phyloP scores from a whole-genome alignment of 805 yeast genomes.

The Trichomonascus vanleenenianus region DNA sequence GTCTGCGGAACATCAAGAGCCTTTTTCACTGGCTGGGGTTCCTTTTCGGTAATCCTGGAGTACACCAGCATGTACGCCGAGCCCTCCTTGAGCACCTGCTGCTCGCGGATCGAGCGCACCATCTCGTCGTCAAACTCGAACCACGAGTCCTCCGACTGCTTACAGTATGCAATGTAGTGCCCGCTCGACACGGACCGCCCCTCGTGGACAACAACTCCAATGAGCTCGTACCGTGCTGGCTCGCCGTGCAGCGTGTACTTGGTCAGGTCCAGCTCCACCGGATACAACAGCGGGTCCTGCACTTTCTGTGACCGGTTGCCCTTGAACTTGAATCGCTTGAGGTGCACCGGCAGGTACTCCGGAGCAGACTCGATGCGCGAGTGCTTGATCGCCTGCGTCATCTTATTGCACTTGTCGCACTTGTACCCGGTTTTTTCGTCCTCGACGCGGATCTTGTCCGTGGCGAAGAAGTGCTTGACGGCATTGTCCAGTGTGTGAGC shows the following conservation, averaged over 20 bases:
- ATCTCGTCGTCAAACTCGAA: constrained; percentile 91
- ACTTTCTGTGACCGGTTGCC: constrained; percentile 60
- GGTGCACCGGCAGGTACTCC: constrained; percentile 77
- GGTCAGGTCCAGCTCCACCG: constrained; percentile 65
- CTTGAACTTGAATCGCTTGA: constrained; percentile 80
- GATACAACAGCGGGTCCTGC: constrained; percentile 78
- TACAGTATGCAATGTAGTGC: constrained; percentile 84
- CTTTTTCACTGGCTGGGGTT: constrained; percentile 2
- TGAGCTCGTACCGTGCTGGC: constrained; percentile 59
- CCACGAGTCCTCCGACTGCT: constrained; percentile 91
- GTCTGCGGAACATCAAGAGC: not conserved
- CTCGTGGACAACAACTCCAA: constrained; percentile 85
- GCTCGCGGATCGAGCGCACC: constrained; percentile 63
- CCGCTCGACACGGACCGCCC: constrained; percentile 91
- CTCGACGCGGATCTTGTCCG: constrained; percentile 68
- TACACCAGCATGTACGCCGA: constrained; percentile 87
- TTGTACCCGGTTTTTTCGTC: constrained; percentile 48
- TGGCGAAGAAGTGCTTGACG: constrained; percentile 71
- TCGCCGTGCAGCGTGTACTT: constrained; percentile 35
- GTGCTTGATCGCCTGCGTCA: constrained; percentile 70
- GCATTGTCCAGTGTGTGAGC: constrained; percentile 67
- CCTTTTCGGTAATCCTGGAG: constrained; percentile 39
- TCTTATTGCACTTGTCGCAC: constrained; percentile 77
- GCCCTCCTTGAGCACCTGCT: constrained; percentile 70
- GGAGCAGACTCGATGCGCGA: constrained; percentile 75